phyloP scores from a whole-genome alignment of 352 stramenopile genomes.

The Phytophthora citrophthora region DNA sequence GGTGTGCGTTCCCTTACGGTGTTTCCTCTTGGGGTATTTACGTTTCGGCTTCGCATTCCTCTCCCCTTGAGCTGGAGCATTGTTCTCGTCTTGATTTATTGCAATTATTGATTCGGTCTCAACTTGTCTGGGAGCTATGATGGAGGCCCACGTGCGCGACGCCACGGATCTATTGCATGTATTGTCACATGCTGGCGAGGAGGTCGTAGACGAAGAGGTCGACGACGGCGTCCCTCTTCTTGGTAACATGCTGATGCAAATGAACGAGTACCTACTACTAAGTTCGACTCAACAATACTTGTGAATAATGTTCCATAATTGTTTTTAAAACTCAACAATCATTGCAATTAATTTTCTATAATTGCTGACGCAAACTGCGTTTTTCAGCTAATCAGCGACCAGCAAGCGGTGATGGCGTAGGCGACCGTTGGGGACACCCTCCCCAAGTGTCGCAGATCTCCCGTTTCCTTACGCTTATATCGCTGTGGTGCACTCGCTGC shows the following conservation, averaged over 20 bases:
- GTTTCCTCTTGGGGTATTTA: constrained; percentile 37
- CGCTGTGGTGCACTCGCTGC: too few species aligned
- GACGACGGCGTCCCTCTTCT: constrained; percentile 4
- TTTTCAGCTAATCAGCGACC: too few species aligned
- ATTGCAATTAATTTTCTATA: too few species aligned
- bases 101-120: not conserved
- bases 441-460: too few species aligned
- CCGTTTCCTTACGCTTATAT: too few species aligned
- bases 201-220: constrained; percentile 19
- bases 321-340: too few species aligned
- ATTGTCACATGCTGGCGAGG: constrained; percentile 16
- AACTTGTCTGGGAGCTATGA: constrained; percentile 5
- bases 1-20: constrained; percentile 41
- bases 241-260: not conserved
- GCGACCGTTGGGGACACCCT: too few species aligned
- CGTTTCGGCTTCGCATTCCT: constrained; percentile 9
- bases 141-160: constrained; percentile 13
- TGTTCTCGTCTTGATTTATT: not conserved
- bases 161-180: not conserved
- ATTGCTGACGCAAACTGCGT: too few species aligned
- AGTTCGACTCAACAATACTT: too few species aligned
- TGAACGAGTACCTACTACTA: too few species aligned
- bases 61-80: not conserved
- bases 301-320: too few species aligned
- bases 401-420: too few species aligned